A percentile compares a stretch with the other conserved stretches of the same genome.
Evolutionary conservation across 768 basidiomycete genomes (phyloP).

Genomic region (Boletus sensibilis): DNA sequence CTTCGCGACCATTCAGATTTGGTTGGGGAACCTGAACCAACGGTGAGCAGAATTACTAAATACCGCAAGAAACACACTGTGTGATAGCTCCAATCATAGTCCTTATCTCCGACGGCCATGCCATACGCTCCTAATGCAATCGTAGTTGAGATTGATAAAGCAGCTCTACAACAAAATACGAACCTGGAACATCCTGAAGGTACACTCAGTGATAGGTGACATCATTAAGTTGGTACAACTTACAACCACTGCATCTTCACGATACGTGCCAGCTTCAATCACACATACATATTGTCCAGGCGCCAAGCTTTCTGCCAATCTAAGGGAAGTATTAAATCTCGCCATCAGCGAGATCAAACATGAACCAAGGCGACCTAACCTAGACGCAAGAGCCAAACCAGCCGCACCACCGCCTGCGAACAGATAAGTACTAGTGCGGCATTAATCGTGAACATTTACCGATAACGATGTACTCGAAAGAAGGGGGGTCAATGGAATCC

Average conservation of each 20-base stretch:
- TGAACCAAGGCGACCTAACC: background rate
- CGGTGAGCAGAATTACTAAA: background rate
- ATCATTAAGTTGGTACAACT: background rate
- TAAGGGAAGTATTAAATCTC: background rate
- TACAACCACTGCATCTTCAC: conserved; percentile 11
- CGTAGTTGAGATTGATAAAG: background rate
- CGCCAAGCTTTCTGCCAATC: conserved; percentile 13
- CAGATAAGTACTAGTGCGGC: background rate
- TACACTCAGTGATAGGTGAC: background rate
- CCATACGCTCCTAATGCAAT: conserved; percentile 6
- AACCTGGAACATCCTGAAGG: conserved; percentile 20
- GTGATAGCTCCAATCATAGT: conserved; percentile 19
- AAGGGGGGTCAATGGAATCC: background rate
- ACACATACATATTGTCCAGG: conserved; percentile 18
- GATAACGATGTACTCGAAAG: conserved; percentile 16
- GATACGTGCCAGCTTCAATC: conserved; percentile 17
- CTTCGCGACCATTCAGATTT: background rate
- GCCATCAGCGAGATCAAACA: background rate
- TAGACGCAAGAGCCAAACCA: conserved; percentile 17
- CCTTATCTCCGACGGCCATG: background rate
- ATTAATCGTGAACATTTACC: background rate
- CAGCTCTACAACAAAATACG: background rate
- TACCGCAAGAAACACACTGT: conserved; percentile 6
- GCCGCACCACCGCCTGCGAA: conserved; percentile 16
- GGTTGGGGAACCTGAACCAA: conserved; percentile 15